Evolutionary conservation across 441 rosid genomes (phyloP).

Genomic region (Bocquillonia castaneifolia): DNA sequence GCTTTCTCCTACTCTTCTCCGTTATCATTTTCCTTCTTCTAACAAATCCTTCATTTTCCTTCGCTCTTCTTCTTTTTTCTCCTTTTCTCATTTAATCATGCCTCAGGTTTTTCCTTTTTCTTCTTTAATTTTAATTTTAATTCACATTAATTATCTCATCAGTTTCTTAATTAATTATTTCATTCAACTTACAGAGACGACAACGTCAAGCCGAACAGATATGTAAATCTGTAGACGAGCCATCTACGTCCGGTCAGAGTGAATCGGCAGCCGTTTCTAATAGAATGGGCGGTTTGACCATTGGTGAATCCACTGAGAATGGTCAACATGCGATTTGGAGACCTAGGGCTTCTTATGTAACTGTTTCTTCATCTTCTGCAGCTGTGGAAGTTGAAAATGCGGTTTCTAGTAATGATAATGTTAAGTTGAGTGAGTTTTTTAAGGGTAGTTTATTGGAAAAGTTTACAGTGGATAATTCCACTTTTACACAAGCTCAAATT

Average conservation of each 20-base stretch:
- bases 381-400: slow-evolving; percentile 5
- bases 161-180: background rate
- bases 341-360: slow-evolving; percentile 56
- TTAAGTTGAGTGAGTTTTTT: slow-evolving; percentile 43
- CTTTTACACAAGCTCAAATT: slow-evolving; percentile 63
- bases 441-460: slow-evolving; percentile 44
- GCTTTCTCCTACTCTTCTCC: slow-evolving; percentile 23
- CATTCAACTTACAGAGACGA: slow-evolving; percentile 27
- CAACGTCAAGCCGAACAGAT: slow-evolving; percentile 33
- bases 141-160: background rate
- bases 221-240: slow-evolving; percentile 1
- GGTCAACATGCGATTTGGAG: slow-evolving; percentile 41
- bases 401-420: slow-evolving; percentile 25
- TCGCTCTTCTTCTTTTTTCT: slow-evolving; percentile 24
- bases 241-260: slow-evolving; percentile 28
- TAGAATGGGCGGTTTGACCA: slow-evolving; percentile 42
- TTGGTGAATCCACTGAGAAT: slow-evolving; percentile 35
- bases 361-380: slow-evolving; percentile 26
- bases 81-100: slow-evolving; percentile 28
- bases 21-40: slow-evolving; percentile 14
- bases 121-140: background rate
- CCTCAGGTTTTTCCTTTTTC: slow-evolving; percentile 33
- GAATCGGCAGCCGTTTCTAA: slow-evolving; percentile 26
- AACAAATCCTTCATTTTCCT: background rate
- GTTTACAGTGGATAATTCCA: slow-evolving; percentile 59